Conservation (phyloP, 2,329 filamentous ascomycete genomes). For the Sporothrix brunneoviolacea region DNA sequence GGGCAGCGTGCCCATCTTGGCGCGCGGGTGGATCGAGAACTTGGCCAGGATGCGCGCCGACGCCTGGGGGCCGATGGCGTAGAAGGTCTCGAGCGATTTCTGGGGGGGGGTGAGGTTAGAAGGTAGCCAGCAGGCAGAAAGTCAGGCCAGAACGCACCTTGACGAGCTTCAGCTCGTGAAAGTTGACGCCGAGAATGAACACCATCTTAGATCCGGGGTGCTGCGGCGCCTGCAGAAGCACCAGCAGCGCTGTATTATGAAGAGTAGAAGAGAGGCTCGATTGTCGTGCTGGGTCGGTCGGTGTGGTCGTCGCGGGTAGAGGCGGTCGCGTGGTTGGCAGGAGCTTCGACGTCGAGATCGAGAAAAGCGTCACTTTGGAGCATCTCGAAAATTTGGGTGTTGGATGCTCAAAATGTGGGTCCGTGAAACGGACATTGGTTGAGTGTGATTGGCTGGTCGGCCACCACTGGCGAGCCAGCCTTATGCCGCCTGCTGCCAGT, state of each 20-base stretch:
- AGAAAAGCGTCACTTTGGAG: not conserved
- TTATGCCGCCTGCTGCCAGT: not conserved
- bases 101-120: conserved; percentile 22
- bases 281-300: not conserved
- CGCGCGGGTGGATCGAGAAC: conserved; percentile 77
- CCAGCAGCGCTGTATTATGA: too few relatives aligned
- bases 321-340: not conserved
- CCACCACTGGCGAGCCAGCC: not conserved
- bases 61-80: conserved; percentile 67
- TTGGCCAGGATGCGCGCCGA: conserved; percentile 77
- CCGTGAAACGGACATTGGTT: not conserved
- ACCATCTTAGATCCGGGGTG: conserved; percentile 44
- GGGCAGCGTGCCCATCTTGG: conserved; percentile 67
- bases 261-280: too few relatives aligned
- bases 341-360: not conserved
- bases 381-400: conserved; percentile 12
- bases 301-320: not conserved
- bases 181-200: conserved; percentile 81
- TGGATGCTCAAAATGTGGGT: conserved; percentile 2
- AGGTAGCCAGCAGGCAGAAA: not conserved
- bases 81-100: conserved; percentile 78
- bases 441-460: conserved; percentile 6
- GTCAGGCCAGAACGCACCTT: conserved; percentile 49
- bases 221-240: not conserved
- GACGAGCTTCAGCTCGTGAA: conserved; percentile 75